These are phyloP conservation scores for Hura crepitans DNA, from an alignment of 441 rosid genomes.

Conservation along the genomic window DNA sequence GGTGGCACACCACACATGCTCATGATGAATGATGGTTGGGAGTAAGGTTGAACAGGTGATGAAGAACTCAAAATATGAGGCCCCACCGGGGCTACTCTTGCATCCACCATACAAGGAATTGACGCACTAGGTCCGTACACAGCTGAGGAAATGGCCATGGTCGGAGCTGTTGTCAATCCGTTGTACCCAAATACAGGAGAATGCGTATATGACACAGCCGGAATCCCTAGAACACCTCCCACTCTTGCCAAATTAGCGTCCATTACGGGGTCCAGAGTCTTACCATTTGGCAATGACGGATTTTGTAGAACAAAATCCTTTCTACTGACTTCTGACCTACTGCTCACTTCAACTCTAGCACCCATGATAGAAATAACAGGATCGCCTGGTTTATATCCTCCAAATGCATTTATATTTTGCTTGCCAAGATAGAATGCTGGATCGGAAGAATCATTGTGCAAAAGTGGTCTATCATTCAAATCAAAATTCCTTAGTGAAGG, in stretches of 20 bases:
- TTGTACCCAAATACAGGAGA: conserved; percentile 59
- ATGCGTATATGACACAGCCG: conserved; percentile 52
- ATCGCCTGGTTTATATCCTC: conserved; percentile 45
- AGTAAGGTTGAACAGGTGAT: conserved; percentile 43
- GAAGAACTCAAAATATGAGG: conserved; percentile 67
- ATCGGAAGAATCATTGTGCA: conserved; percentile 49
- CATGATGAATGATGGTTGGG: conserved; percentile 67
- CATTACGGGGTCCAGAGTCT: conserved; percentile 44
- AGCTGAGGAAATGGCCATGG: conserved; percentile 50
- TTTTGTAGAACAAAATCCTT: conserved; percentile 45
- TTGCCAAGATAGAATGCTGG: conserved; percentile 38
- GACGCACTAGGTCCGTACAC: conserved; percentile 58
- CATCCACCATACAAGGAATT: conserved; percentile 64
- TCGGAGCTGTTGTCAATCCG: conserved; percentile 46
- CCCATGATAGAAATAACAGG: conserved; percentile 78
- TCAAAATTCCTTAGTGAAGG: conserved; percentile 71
- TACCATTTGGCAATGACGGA: conserved; percentile 56
- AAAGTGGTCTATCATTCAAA: conserved; percentile 77
- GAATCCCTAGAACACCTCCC: conserved; percentile 52
- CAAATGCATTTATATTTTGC: conserved; percentile 37
- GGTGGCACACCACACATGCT: conserved; percentile 47
- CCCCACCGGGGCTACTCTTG: conserved; percentile 60
- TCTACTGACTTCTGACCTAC: conserved; percentile 34
- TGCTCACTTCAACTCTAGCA: conserved; percentile 49
- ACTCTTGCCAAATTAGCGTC: conserved; percentile 50